A percentile compares a stretch with the other conserved stretches of the same genome.
These are phyloP conservation scores for Cladosporium sp. DNA, from an alignment of 2,329 filamentous ascomycete species.

Conservation along the genomic window DNA sequence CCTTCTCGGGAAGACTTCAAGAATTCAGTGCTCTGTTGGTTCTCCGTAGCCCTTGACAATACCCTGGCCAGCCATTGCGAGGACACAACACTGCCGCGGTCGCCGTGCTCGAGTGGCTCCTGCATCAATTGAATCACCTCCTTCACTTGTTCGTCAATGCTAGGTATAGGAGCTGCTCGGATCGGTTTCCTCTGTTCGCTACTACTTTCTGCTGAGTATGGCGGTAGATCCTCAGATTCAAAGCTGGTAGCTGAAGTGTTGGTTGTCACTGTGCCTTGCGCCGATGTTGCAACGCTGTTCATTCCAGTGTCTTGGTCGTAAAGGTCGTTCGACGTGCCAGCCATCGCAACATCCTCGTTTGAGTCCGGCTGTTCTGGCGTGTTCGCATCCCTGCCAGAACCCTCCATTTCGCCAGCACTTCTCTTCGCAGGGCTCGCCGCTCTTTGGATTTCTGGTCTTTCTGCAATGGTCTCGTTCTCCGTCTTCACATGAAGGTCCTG, in stretches of 20 bases:
- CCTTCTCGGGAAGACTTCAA: slow-evolving; percentile 59
- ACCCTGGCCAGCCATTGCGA: slow-evolving; percentile 73
- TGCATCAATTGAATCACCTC: slow-evolving; percentile 62
- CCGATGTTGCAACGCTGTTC: slow-evolving; percentile 14
- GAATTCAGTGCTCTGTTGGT: slow-evolving; percentile 51
- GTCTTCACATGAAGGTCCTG: slow-evolving; percentile 17
- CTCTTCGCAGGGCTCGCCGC: slow-evolving; percentile 47
- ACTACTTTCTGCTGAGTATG: slow-evolving; percentile 21
- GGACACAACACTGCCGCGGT: slow-evolving; percentile 74
- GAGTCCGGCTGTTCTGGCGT: slow-evolving; percentile 14
- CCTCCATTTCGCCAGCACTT: slow-evolving; percentile 52
- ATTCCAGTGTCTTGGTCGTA: slow-evolving; percentile 7
- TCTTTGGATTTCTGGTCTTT: slow-evolving; percentile 27
- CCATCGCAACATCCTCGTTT: slow-evolving; percentile 12
- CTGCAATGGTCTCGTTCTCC: neutral
- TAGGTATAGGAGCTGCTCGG: neutral
- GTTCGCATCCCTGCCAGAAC: slow-evolving; percentile 9
- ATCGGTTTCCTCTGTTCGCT: neutral
- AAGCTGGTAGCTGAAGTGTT: slow-evolving; percentile 23
- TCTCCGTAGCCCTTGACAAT: slow-evolving; percentile 59
- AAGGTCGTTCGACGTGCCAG: slow-evolving; percentile 9
- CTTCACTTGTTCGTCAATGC: slow-evolving; percentile 64
- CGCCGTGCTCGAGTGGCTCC: slow-evolving; percentile 61
- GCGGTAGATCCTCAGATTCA: slow-evolving; percentile 15
- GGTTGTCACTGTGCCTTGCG: slow-evolving; percentile 12